Conservation (phyloP, 106 monocot species). For the Platanthera guangdongensis region DNA sequence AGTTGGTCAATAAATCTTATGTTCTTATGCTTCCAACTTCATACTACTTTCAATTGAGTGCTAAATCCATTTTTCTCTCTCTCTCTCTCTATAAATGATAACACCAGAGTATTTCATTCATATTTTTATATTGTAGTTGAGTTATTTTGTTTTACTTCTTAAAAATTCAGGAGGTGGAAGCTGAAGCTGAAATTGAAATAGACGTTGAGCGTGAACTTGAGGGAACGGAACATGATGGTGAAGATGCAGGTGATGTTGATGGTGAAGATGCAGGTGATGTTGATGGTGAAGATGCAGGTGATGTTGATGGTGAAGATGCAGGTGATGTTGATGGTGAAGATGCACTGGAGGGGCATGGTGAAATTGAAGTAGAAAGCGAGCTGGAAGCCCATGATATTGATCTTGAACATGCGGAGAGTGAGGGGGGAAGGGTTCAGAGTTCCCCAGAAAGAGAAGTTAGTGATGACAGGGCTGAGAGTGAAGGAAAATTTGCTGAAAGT, state of each 20-base stretch:
- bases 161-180: neutral
- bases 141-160: neutral
- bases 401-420: constrained; percentile 65
- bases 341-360: constrained; percentile 68
- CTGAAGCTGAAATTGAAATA: constrained; percentile 5
- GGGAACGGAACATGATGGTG: neutral
- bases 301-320: constrained; percentile 52
- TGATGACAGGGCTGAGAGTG: constrained; percentile 52
- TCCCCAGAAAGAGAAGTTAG: constrained; percentile 64
- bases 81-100: neutral
- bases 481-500: constrained; percentile 66
- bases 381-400: constrained; percentile 44
- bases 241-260: too few species aligned
- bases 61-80: neutral
- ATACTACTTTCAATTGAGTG: neutral
- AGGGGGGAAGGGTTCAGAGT: constrained; percentile 66
- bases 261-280: too few species aligned
- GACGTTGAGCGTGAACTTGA: constrained; percentile 3
- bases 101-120: neutral
- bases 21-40: neutral
- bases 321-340: constrained; percentile 57
- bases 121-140: neutral
- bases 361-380: constrained; percentile 78
- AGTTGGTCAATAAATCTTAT: neutral
- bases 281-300: too few species aligned